phyloP scores from a whole-genome alignment of 768 basidiomycete genomes.

The Termitomyces sp. region DNA sequence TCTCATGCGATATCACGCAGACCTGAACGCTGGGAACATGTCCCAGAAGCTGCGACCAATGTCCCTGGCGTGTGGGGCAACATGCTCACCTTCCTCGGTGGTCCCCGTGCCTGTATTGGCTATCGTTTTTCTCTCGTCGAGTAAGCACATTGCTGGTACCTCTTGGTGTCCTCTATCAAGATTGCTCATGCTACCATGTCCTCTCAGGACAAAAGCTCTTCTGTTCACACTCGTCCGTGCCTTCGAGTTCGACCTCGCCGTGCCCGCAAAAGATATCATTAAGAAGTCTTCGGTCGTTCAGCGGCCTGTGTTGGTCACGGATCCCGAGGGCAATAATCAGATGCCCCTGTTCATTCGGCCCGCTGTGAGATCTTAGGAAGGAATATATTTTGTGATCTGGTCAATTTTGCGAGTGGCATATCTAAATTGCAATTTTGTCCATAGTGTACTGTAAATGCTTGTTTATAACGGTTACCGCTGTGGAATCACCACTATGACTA shows the following conservation, averaged over 20 bases:
- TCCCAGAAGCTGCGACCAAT: conserved; percentile 35
- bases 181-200: conserved; percentile 19
- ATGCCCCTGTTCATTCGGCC: conserved; percentile 38
- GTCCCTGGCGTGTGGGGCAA: conserved; percentile 63
- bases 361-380: neutral
- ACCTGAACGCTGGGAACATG: conserved; percentile 58
- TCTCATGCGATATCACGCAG: conserved; percentile 23
- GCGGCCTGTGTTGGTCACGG: conserved; percentile 36
- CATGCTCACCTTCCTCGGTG: conserved; percentile 58
- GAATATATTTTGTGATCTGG: neutral
- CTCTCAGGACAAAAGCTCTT: conserved; percentile 27
- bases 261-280: conserved; percentile 38
- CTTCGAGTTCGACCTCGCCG: conserved; percentile 51
- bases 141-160: conserved; percentile 24
- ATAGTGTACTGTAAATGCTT: too few relatives aligned
- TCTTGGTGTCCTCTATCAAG: neutral
- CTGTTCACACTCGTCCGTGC: conserved; percentile 46
- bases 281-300: conserved; percentile 37
- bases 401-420: neutral
- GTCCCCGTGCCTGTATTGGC: conserved; percentile 65
- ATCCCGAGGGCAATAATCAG: conserved; percentile 34
- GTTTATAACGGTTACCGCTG: too few relatives aligned
- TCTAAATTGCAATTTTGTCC: neutral
- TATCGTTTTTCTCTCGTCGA: conserved; percentile 58
- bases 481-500: too few relatives aligned